Base-by-base conservation (phyloP, 1,139 yeast species). In the Candida sanyaensis region DNA sequence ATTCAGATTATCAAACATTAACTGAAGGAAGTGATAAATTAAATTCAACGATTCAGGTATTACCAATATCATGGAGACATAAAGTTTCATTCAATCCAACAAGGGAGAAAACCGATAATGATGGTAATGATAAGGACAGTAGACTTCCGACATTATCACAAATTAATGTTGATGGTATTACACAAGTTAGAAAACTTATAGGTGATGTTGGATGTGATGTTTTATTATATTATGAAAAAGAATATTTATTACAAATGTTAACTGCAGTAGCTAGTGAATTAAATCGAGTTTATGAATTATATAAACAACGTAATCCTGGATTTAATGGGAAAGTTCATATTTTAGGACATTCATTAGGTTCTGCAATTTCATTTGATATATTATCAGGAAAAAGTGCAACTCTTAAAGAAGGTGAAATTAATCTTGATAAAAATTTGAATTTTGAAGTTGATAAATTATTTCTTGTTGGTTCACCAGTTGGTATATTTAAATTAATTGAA, bases 281-380 rank as follows among this genome's bases (percentile, higher is more conserved):
- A 23, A 93, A 93, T 64, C 61, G 83, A 2, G 81, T 88, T 0
- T 89, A 86, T 63, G 65, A 70, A 6, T 65, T 78, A 43, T 91
- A 83, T 62, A 68, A 73, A 52, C 72, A 80, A 48, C 71, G 81
- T 50, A 86, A 92, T 58, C 96, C 97, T 0, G 68, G 77, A 12
- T 91, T 90, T 65, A 73, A 81, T 21, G 97, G 97, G 0, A 80
- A 84, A 51, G 84, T 91, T 0, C 91, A 92, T 58, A 64, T 93
- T 2, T 73, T 93, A 57, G 98, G 97, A 1, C 99, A 93, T 64
- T 91, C 97, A 0, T 68, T 93, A 28, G 99, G 99, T 0, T 86
- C 96, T 12, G 86, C 93, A 0, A 89, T 93, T 46, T 79, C 87
- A 1, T 82, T 89, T 56, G 99, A 93, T 63, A 73, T 93, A 34